Evolutionary conservation across 2,329 filamentous ascomycete genomes (phyloP), one percentile per base, ranked within the genome.

Genomic region (Bipolaris gigantea): DNA sequence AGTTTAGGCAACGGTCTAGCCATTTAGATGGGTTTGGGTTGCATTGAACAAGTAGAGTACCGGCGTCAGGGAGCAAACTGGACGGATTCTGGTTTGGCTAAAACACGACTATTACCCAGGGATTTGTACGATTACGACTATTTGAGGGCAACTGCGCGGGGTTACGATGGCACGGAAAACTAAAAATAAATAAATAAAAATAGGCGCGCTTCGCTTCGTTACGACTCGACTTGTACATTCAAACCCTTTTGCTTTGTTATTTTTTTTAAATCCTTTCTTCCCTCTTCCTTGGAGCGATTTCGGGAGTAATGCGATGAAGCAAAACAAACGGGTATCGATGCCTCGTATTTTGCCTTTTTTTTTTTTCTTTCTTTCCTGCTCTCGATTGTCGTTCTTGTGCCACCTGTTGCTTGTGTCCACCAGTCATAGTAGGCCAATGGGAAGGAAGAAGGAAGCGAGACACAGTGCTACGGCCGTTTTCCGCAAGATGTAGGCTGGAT

Each of bases 1-100:
- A 73, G 71, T 49, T 61, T 75, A 40, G 74, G 74, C 7, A 76
- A 74, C 38, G 74, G 74, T 9, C 65, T 76, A 33, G 74, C 74
- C 10, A 71, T 73, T 21, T 55, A 43, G 50, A 44, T 8, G n/a
- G 25, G 25, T 19, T 32, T 43, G 10, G 27, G 40, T 15, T 15
- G 4, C 38, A 40, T 25, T 25, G 16, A 30, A 16, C 10, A 32
- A 32, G 25, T 18, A 27, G 21, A 43, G 19, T 43, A 18, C 11
- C 25, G 25, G 40, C 25, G 40, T 43, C 27, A 32, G 40, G 40
- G 32, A 30, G n/a, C 40, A 10, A 43, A 30, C 25, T 33, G n/a
- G 40, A 30, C 10, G n/a, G 16, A 16, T n/a, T 16, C 19, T 30
- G 18, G 40, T 25, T 43, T 43, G 18, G 40, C 25, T 30, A 27